Evolutionary conservation across 345 rosid genomes (phyloP), one percentile per base, ranked within the genome.

Genomic region (Pelargonium nanum): DNA sequence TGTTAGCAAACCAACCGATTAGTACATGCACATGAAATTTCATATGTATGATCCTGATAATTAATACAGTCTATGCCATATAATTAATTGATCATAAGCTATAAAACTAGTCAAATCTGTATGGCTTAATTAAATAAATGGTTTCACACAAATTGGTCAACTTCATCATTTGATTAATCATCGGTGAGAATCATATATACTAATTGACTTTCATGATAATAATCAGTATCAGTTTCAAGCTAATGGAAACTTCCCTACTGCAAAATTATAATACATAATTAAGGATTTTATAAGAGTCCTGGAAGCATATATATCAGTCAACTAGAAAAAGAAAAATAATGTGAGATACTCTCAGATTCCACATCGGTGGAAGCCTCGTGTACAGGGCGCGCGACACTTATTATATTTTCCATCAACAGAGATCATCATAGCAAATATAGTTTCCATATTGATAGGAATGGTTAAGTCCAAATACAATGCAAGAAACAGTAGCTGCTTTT

Each of bases 351-450:
- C 3, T 28, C 19, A 48, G 19, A 48, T 48, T n/a, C n/a, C n/a
- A n/a, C n/a, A n/a, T n/a, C n/a, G n/a, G n/a, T n/a, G n/a, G n/a
- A n/a, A n/a, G n/a, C n/a, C n/a, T n/a, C n/a, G n/a, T n/a, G n/a
- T n/a, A n/a, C n/a, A n/a, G n/a, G n/a, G n/a, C n/a, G n/a, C n/a
- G n/a, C n/a, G n/a, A n/a, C 16, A n/a, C 4, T 48, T 48, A n/a
- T 30, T 30, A 30, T 1, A 6, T 30, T 12, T 30, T 12, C 40
- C 40, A 3, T 3, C 40, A 30, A 48, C 4, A 13, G 22, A 52
- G 32, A 63, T 22, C 71, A 62, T 20, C 30, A 57, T 34, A 57
- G 51, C 26, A 65, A 55, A 51, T n/a, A 58, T 22, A 20, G 53
- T 51, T 23, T 61, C 0, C 6, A 19, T 19, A 52, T 40, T 40